Evolutionary conservation across 2,329 filamentous ascomycete species (phyloP).

Genomic region (Trichoderma koningiopsis): DNA sequence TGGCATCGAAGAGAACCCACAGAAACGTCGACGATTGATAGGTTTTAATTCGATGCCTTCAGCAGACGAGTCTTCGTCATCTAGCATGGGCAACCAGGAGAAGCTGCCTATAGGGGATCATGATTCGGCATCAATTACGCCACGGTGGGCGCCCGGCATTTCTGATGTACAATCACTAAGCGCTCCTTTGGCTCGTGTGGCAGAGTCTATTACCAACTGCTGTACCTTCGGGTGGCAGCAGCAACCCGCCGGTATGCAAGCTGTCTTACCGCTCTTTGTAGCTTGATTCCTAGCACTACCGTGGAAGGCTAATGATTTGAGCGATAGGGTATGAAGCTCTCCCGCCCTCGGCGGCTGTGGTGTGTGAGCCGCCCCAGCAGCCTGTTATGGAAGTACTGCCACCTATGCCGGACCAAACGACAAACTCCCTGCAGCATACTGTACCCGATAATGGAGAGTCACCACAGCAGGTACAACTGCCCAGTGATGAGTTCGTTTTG

Average conservation of each 20-base stretch:
- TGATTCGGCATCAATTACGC: constrained; percentile 9
- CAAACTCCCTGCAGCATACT: neutral
- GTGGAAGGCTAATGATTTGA: constrained; percentile 7
- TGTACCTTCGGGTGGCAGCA: constrained; percentile 37
- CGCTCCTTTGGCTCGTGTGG: constrained; percentile 36
- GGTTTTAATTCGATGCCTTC: constrained; percentile 38
- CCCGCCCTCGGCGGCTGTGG: constrained; percentile 31
- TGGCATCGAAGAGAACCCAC: constrained; percentile 35
- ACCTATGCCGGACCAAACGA: constrained; percentile 23
- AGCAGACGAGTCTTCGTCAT: constrained; percentile 20
- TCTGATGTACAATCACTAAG: constrained; percentile 32
- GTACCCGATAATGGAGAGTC: neutral
- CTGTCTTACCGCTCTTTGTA: neutral
- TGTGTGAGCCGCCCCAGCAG: constrained; percentile 37
- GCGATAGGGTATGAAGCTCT: constrained; percentile 41
- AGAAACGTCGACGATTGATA: constrained; percentile 39
- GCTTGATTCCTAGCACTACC: neutral
- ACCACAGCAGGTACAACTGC: neutral
- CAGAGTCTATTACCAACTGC: constrained; percentile 38
- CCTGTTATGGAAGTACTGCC: constrained; percentile 37
- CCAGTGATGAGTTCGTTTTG: neutral
- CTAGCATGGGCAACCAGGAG: constrained; percentile 37
- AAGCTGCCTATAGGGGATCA: constrained; percentile 34
- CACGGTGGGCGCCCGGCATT: constrained; percentile 28
- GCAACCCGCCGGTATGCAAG: constrained; percentile 38